Evolutionary conservation across 2,329 filamentous ascomycete genomes (phyloP).

Genomic region (Aspergillus felis): DNA sequence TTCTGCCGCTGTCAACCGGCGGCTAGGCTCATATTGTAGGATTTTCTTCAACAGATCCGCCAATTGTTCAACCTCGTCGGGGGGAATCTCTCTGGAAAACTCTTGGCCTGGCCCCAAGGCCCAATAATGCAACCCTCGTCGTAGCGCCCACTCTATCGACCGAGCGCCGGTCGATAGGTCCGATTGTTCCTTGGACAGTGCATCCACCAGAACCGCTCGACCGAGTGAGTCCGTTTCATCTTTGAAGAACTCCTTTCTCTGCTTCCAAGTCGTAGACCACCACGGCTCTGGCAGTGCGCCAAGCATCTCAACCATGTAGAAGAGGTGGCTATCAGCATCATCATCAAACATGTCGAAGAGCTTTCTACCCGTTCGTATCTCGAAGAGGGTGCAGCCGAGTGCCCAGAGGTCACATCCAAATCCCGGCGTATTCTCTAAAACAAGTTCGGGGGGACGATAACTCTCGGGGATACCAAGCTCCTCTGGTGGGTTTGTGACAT

Average conservation of each 20-base stretch:
- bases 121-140: background rate
- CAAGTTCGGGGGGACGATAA: background rate
- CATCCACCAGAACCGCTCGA: background rate
- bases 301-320: background rate
- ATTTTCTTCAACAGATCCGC: background rate
- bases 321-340: background rate
- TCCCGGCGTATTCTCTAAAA: background rate
- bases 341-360: background rate
- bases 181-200: background rate
- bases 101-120: background rate
- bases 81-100: background rate
- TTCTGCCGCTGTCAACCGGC: background rate
- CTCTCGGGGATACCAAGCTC: background rate
- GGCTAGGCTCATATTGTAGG: background rate
- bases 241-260: background rate
- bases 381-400: conserved; percentile 1
- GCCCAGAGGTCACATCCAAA: background rate
- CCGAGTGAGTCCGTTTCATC: background rate
- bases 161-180: background rate
- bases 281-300: background rate
- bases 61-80: background rate
- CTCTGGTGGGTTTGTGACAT: background rate
- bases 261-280: background rate
- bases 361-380: background rate
- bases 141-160: background rate